These are phyloP conservation scores for Amanita fuliginea DNA, from an alignment of 768 basidiomycete species.

Conservation along the genomic window DNA sequence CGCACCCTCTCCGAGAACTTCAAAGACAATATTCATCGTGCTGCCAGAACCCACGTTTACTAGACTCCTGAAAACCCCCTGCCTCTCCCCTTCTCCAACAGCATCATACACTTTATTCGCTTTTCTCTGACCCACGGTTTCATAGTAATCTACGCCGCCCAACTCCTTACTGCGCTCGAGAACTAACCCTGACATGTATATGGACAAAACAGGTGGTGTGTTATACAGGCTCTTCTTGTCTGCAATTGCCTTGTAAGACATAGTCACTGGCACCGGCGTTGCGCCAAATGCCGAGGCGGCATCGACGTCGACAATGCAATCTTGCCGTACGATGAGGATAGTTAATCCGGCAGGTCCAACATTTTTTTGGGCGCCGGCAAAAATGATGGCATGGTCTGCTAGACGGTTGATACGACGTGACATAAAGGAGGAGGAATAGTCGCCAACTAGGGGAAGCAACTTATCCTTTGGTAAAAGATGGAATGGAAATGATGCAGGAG, in stretches of 20 bases:
- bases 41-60: slow-evolving; percentile 72
- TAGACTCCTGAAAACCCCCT: slow-evolving; percentile 59
- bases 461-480: slow-evolving; percentile 44
- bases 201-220: slow-evolving; percentile 85
- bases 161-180: slow-evolving; percentile 54
- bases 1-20: slow-evolving; percentile 57
- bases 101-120: slow-evolving; percentile 65
- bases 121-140: slow-evolving; percentile 60
- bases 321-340: slow-evolving; percentile 88
- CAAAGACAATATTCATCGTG: slow-evolving; percentile 95
- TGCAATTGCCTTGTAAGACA: slow-evolving; percentile 77
- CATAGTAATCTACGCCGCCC: slow-evolving; percentile 59
- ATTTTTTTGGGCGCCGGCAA: slow-evolving; percentile 97
- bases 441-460: slow-evolving; percentile 80
- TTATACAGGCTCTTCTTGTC: slow-evolving; percentile 76
- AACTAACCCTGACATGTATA: slow-evolving; percentile 86
- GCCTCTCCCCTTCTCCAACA: slow-evolving; percentile 57
- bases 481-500: slow-evolving; percentile 72
- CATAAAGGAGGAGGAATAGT: slow-evolving; percentile 97
- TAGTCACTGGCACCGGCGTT: slow-evolving; percentile 60
- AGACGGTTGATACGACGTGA: slow-evolving; percentile 83
- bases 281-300: slow-evolving; percentile 66
- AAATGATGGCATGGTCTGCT: slow-evolving; percentile 87
- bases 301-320: slow-evolving; percentile 86
- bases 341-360: slow-evolving; percentile 91